phyloP scores from a whole-genome alignment of 352 stramenopile species.

The Pythium sp. region DNA sequence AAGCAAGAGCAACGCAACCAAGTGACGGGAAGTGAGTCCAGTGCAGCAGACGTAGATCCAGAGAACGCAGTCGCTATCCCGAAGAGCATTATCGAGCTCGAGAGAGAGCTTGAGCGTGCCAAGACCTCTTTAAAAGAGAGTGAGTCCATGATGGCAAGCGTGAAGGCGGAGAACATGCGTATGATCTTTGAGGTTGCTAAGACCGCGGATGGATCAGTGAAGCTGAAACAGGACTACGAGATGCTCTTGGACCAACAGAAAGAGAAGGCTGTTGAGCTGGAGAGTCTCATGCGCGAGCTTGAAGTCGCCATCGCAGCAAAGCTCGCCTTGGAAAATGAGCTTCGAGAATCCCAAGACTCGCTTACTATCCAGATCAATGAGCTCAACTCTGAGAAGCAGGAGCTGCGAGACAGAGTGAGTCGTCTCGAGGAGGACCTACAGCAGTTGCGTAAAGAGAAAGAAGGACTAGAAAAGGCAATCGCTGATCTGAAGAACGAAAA shows the following conservation, averaged over 20 bases:
- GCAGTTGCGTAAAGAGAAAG: constrained; percentile 38
- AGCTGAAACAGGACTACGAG: constrained; percentile 64
- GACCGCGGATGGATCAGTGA: constrained; percentile 53
- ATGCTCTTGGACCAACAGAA: constrained; percentile 30
- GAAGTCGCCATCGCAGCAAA: constrained; percentile 29
- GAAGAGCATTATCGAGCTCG: constrained; percentile 11
- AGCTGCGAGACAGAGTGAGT: constrained; percentile 14
- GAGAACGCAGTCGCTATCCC: background rate
- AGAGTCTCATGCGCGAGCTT: constrained; percentile 29
- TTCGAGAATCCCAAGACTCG: constrained; percentile 17
- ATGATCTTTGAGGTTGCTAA: constrained; percentile 80
- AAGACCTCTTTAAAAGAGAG: constrained; percentile 32
- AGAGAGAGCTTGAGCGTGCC: constrained; percentile 29
- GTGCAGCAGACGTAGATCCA: background rate
- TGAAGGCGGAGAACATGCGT: constrained; percentile 69
- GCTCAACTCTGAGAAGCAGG: constrained; percentile 18
- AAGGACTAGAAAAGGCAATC: constrained; percentile 35
- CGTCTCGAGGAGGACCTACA: constrained; percentile 26
- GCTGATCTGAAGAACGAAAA: constrained; percentile 54
- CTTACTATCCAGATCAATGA: constrained; percentile 14
- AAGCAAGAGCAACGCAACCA: background rate
- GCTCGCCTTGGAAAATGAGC: constrained; percentile 21
- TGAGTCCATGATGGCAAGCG: constrained; percentile 47
- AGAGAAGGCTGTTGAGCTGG: constrained; percentile 33
- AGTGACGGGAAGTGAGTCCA: background rate